Percentiles rank a stretch among this genome's conserved stretches.
phyloP scores from a whole-genome alignment of 768 basidiomycete species.

The Mycena indigotica region DNA sequence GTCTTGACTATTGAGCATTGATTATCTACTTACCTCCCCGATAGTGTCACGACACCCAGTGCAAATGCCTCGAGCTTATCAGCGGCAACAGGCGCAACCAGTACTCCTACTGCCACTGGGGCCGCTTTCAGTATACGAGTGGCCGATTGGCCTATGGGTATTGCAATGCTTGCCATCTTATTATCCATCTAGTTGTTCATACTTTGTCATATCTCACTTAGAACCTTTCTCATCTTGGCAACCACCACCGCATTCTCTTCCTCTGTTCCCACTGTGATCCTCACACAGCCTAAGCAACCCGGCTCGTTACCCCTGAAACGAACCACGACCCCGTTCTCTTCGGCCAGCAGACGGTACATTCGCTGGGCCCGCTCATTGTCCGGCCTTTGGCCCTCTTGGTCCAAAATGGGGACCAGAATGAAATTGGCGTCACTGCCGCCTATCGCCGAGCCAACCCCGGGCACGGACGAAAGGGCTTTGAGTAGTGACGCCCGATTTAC shows the following conservation, averaged over 20 bases:
- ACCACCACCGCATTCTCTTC: conserved; percentile 73
- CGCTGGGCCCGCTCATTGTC: conserved; percentile 63
- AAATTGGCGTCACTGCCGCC: conserved; percentile 93
- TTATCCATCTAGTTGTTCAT: no score
- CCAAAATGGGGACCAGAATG: conserved; percentile 75
- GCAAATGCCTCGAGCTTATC: no score
- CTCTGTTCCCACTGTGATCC: conserved; percentile 86
- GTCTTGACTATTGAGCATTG: no score
- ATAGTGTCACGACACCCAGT: no score
- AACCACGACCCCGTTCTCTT: conserved; percentile 85
- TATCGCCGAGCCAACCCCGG: conserved; percentile 64
- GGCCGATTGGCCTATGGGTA: no score
- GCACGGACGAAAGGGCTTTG: background rate
- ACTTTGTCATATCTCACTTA: conserved; percentile 1
- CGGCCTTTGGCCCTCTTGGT: conserved; percentile 42
- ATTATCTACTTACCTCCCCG: no score
- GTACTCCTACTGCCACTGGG: no score
- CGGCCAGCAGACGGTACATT: conserved; percentile 83
- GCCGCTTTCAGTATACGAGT: no score
- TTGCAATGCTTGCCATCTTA: no score
- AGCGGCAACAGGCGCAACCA: no score
- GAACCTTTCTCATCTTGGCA: conserved; percentile 51
- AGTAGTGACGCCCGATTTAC: conserved; percentile 47
- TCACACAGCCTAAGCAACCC: conserved; percentile 84
- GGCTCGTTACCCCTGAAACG: conserved; percentile 83